Evolutionary conservation across 306 rosid species (phyloP).

Genomic region (Spatholobus suberectus): DNA sequence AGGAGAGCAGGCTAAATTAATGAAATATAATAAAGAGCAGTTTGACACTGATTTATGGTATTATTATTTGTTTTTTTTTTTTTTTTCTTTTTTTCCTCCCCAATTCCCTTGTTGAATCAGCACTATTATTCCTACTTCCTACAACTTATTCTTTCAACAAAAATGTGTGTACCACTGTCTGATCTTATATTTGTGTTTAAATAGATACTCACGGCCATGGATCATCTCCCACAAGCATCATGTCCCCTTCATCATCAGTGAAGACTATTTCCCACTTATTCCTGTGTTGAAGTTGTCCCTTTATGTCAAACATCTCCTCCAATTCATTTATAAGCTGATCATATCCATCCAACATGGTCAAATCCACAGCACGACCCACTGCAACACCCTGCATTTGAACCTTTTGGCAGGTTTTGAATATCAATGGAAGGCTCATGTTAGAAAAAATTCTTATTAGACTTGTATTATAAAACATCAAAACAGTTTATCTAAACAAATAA

Average conservation of each 20-base stretch:
- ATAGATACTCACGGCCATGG: slow-evolving; percentile 84
- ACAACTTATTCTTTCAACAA: not conserved
- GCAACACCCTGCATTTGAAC: slow-evolving; percentile 98
- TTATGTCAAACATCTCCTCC: slow-evolving; percentile 87
- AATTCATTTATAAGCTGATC: slow-evolving; percentile 77
- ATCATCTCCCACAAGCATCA: slow-evolving; percentile 88
- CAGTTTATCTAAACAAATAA: not conserved
- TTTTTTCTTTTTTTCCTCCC: not conserved
- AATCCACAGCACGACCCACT: slow-evolving; percentile 96
- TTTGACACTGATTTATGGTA: not conserved
- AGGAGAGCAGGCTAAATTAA: too few relatives aligned
- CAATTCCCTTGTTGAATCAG: not conserved
- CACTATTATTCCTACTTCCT: slow-evolving; percentile 2
- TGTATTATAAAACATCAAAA: not conserved
- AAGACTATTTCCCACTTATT: slow-evolving; percentile 82
- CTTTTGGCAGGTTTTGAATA: slow-evolving; percentile 51
- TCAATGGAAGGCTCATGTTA: slow-evolving; percentile 33
- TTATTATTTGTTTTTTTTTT: not conserved
- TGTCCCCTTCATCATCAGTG: slow-evolving; percentile 95
- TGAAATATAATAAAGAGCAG: too few relatives aligned
- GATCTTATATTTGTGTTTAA: slow-evolving; percentile 6
- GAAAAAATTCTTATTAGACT: slow-evolving; percentile 21
- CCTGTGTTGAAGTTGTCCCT: slow-evolving; percentile 71
- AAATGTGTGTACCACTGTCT: not conserved
- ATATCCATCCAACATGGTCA: slow-evolving; percentile 80